phyloP scores from a whole-genome alignment of 1,284 basidiomycete genomes.

The Baeospora myosura region DNA sequence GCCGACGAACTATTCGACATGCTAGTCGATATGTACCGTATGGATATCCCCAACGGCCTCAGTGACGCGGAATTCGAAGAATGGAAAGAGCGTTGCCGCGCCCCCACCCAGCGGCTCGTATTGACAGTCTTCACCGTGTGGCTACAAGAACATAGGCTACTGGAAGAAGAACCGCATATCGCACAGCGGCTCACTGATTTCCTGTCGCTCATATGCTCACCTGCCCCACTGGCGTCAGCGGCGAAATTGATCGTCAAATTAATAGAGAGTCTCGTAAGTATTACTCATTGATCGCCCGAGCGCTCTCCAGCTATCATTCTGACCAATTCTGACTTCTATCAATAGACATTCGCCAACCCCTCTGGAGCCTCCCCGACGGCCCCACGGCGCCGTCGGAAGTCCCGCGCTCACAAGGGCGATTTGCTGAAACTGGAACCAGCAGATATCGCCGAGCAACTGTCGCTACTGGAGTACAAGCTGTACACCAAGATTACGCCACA shows the following conservation, averaged over 20 bases:
- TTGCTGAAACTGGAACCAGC: slow-evolving; percentile 45
- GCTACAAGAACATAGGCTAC: slow-evolving; percentile 51
- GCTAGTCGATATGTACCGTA: slow-evolving; percentile 57
- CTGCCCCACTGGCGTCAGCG: slow-evolving; percentile 34
- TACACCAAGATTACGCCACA: slow-evolving; percentile 53
- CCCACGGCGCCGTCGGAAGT: slow-evolving; percentile 29
- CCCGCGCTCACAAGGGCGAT: slow-evolving; percentile 42
- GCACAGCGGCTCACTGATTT: slow-evolving; percentile 51
- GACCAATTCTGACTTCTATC: neutral
- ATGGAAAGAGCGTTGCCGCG: slow-evolving; percentile 59
- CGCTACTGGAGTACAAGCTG: slow-evolving; percentile 47
- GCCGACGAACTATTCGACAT: slow-evolving; percentile 62
- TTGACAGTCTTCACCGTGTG: slow-evolving; percentile 52
- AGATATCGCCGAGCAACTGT: slow-evolving; percentile 58
- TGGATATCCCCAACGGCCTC: slow-evolving; percentile 45
- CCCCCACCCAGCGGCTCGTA: slow-evolving; percentile 49
- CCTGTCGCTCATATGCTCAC: slow-evolving; percentile 35
- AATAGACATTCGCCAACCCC: slow-evolving; percentile 15
- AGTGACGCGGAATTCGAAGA: slow-evolving; percentile 45
- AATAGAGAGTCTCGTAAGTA: slow-evolving; percentile 49
- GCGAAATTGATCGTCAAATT: slow-evolving; percentile 45
- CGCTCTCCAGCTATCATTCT: neutral
- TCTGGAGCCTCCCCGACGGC: slow-evolving; percentile 20
- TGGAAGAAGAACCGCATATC: slow-evolving; percentile 59
- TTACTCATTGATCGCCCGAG: slow-evolving; percentile 4